These are phyloP conservation scores for Nicotiana paniculata DNA, from an alignment of 257 asterid species.

Conservation along the genomic window DNA sequence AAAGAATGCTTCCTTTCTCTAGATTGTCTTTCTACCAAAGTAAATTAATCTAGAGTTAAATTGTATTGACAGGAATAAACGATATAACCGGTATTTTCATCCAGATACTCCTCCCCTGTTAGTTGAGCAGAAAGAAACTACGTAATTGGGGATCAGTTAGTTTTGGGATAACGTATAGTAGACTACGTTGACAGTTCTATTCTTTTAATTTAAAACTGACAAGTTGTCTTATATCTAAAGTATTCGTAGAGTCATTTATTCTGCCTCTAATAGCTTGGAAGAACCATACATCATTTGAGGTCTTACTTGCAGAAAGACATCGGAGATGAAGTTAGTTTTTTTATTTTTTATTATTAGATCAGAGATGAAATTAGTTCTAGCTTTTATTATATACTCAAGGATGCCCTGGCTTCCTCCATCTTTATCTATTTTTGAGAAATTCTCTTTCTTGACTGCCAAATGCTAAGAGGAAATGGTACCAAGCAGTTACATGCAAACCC, in stretches of 20 bases:
- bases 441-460: background rate
- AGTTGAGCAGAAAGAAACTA: background rate
- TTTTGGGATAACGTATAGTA: background rate
- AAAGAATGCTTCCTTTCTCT: background rate
- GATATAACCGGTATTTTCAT: background rate
- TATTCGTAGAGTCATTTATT: background rate
- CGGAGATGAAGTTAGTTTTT: background rate
- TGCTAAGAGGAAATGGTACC: background rate
- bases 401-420: background rate
- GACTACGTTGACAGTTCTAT: background rate
- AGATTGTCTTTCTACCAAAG: background rate
- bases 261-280: background rate
- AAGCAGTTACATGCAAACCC: background rate
- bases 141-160: background rate
- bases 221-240: background rate
- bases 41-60: background rate
- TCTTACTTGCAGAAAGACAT: background rate
- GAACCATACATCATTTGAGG: background rate
- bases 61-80: background rate
- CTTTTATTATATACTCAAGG: background rate
- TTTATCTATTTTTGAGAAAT: background rate
- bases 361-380: background rate
- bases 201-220: background rate
- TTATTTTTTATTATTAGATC: background rate
- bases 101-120: background rate